Conservation (phyloP, 1,284 basidiomycete species). For the Malassezia slooffiae region DNA sequence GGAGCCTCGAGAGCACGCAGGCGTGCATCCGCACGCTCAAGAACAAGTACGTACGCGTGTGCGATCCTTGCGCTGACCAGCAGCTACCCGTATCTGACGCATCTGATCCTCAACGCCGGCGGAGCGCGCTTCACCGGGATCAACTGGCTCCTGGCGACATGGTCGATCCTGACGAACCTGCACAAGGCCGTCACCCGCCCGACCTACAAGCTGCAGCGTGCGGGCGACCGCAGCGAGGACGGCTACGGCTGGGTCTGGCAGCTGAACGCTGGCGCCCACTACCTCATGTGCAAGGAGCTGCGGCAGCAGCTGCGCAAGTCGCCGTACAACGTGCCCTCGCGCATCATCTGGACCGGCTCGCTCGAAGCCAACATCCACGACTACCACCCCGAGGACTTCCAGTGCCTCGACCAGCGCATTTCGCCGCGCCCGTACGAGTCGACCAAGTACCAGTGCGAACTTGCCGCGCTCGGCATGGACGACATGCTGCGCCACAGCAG, state of each 20-base stretch:
- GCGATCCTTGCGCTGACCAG: background rate
- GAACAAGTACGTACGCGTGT: conserved; percentile 17
- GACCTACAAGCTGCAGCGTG: conserved; percentile 39
- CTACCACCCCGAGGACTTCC: conserved; percentile 37
- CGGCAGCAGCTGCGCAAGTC: conserved; percentile 29
- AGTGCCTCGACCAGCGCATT: conserved; percentile 29
- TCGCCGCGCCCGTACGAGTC: conserved; percentile 41
- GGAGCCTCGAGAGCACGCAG: conserved; percentile 39
- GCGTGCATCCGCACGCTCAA: conserved; percentile 31
- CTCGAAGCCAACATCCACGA: conserved; percentile 38
- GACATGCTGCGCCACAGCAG: conserved; percentile 25
- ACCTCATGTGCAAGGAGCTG: conserved; percentile 35
- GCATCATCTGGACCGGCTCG: conserved; percentile 46
- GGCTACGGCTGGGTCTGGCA: conserved; percentile 47
- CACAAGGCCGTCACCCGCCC: conserved; percentile 43
- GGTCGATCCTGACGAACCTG: conserved; percentile 36
- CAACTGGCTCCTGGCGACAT: conserved; percentile 35
- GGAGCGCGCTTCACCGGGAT: conserved; percentile 40
- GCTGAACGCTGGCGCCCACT: conserved; percentile 44
- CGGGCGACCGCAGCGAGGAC: conserved; percentile 41
- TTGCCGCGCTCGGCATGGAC: conserved; percentile 40
- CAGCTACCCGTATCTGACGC: conserved; percentile 39
- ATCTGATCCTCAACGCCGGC: conserved; percentile 45
- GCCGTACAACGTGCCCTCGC: conserved; percentile 33
- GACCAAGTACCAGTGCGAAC: conserved; percentile 46